Evolutionary conservation across 176 grass and related monocot species (phyloP), one percentile per base, ranked within the genome.

Genomic region (Oryza glumipatula): DNA sequence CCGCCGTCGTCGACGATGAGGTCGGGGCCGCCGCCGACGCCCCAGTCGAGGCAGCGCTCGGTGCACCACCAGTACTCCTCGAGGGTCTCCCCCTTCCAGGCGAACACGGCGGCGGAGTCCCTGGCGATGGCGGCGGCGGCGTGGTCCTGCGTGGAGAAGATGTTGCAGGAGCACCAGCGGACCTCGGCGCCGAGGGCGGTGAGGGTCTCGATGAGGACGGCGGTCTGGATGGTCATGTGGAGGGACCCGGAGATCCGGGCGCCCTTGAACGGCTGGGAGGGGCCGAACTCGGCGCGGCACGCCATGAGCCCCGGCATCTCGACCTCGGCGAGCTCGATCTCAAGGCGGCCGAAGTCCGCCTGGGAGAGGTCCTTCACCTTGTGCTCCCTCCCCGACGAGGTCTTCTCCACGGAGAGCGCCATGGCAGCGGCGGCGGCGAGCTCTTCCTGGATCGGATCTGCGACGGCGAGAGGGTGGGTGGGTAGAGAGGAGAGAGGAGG

Each of bases 21-120:
- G 81, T 98, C 91, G 6, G 96, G 96, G 5, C 93, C 96, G 8
- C 93, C 91, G 1, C 19, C 85, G 10, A 11, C 66, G 58, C 96
- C 96, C 96, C 91, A 99, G 81, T 99, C 93, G 46, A 99, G 93
- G 90, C 93, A 92, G 13, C 93, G 88, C 91, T 99, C 96, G 63
- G 93, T 96, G 91, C 96, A 99, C 96, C 96, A 99, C 96, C 96
- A 99, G 93, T 99, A 99, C 89, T 99, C 96, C 88, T 92, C 87
- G 67, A 96, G 91, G 0, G 96, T 96, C 86, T 99, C 96, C 46
- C 96, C 91, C 86, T 99, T 99, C 96, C 96, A 99, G 0, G 96
- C 96, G 68, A 99, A 99, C 6, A 99, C 90, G 0, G 96, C 91
- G 0, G 91, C 96, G 0, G 96, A 96, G 80, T 99, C 96, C 14